These are phyloP conservation scores for Cupressus sempervirens DNA, from an alignment of 75 land plant genomes.

Conservation along the genomic window DNA sequence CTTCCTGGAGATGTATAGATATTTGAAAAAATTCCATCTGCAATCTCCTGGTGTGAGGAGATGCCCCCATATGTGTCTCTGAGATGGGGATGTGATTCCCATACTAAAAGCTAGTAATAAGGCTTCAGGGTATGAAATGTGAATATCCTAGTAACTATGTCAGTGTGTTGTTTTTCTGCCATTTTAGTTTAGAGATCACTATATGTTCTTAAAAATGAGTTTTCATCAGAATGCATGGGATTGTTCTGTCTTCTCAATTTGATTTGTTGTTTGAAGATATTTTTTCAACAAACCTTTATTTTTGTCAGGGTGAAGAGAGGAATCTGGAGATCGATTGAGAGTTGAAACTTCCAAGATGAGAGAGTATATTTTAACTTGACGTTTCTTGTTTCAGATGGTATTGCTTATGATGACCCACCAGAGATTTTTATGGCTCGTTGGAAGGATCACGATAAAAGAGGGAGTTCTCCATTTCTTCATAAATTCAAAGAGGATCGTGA, in stretches of 20 bases:
- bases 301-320: not conserved
- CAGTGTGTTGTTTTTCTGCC: too few species aligned
- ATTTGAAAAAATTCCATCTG: too few species aligned
- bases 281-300: not conserved
- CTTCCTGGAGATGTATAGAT: too few species aligned
- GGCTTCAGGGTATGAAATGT: too few species aligned
- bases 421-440: constrained; percentile 59
- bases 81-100: too few species aligned
- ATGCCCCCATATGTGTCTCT: too few species aligned
- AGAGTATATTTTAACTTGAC: not conserved
- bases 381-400: constrained; percentile 45
- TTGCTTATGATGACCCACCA: constrained; percentile 68
- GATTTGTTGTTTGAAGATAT: not conserved
- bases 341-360: not conserved
- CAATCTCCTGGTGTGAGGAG: too few species aligned
- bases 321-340: not conserved
- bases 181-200: not conserved
- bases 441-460: constrained; percentile 44
- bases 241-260: not conserved
- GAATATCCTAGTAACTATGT: too few species aligned
- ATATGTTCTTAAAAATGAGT: not conserved
- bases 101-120: too few species aligned
- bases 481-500: constrained; percentile 16
- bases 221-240: not conserved
- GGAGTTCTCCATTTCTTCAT: constrained; percentile 37